phyloP scores from a whole-genome alignment of 805 yeast species.

The Candida peoriensis region DNA sequence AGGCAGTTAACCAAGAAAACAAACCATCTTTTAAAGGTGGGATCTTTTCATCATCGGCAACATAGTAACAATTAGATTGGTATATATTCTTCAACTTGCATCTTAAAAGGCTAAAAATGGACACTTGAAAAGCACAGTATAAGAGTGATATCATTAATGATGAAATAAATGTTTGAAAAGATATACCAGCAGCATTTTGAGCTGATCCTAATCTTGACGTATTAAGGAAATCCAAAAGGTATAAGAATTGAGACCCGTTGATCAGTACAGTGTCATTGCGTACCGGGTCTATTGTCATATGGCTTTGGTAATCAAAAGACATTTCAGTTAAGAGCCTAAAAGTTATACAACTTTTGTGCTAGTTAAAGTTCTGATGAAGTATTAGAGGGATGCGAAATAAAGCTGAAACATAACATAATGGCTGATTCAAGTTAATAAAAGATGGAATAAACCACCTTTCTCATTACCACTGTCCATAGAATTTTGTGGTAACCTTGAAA shows the following conservation, averaged over 20 bases:
- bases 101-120: slow-evolving; percentile 35
- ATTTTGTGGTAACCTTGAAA: no score
- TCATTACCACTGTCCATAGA: no score
- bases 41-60: slow-evolving; percentile 34
- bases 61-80: slow-evolving; percentile 46
- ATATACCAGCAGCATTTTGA: slow-evolving; percentile 52
- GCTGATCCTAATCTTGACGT: slow-evolving; percentile 56
- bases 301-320: no score
- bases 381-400: no score
- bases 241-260: slow-evolving; percentile 18
- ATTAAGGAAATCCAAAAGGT: slow-evolving; percentile 35
- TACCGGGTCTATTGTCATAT: no score
- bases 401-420: no score
- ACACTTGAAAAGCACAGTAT: slow-evolving; percentile 48
- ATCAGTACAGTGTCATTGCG: slow-evolving; percentile 13
- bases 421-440: no score
- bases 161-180: slow-evolving; percentile 49
- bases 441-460: no score
- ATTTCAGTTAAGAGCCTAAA: no score
- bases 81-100: slow-evolving; percentile 37
- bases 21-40: slow-evolving; percentile 36
- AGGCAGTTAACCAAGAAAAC: slow-evolving; percentile 53
- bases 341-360: no score
- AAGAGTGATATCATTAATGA: slow-evolving; percentile 50
- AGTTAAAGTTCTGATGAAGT: no score